phyloP scores from a whole-genome alignment of 2,329 filamentous ascomycete species.

The Aspergillus neoniger region DNA sequence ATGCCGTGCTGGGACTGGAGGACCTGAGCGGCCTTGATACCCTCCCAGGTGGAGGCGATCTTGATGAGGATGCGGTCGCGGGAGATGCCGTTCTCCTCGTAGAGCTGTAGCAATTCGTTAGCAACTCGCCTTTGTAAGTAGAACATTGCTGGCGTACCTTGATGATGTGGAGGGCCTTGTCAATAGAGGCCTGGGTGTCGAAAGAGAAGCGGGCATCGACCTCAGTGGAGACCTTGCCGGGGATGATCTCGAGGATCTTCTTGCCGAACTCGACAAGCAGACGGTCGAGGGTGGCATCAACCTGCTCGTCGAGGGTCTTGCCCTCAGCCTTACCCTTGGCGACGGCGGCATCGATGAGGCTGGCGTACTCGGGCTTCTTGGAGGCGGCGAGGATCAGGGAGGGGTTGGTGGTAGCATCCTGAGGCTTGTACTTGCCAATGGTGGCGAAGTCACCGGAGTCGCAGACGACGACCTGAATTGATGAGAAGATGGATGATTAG shows the following conservation, averaged over 20 bases:
- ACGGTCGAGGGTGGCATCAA: constrained; percentile 86
- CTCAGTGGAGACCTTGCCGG: constrained; percentile 98
- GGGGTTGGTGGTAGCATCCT: constrained; percentile 99
- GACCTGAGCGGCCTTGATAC: constrained; percentile 97
- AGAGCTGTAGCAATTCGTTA: constrained; percentile 68
- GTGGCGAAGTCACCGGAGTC: constrained; percentile 90
- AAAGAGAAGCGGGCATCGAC: constrained; percentile 96
- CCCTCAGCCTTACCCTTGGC: constrained; percentile 78
- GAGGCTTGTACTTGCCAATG: constrained; percentile 99
- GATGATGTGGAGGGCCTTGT: constrained; percentile 97
- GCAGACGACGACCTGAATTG: constrained; percentile 79
- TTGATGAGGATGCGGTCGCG: constrained; percentile 98
- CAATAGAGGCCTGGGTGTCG: constrained; percentile 84
- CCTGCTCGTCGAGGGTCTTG: constrained; percentile 71
- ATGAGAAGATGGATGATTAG: constrained; percentile 18
- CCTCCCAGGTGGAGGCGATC: constrained; percentile 98
- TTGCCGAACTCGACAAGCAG: constrained; percentile 97
- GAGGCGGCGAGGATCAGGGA: constrained; percentile 97
- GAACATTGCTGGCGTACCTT: constrained; percentile 58
- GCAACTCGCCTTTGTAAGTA: background rate
- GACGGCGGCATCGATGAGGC: constrained; percentile 83
- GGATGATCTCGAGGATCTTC: constrained; percentile 95
- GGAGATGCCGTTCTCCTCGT: constrained; percentile 85
- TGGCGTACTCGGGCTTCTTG: constrained; percentile 96
- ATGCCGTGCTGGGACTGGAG: constrained; percentile 93